Evolutionary conservation across 2,329 filamentous ascomycete species (phyloP).

Genomic region (Colletotrichum somersetense): DNA sequence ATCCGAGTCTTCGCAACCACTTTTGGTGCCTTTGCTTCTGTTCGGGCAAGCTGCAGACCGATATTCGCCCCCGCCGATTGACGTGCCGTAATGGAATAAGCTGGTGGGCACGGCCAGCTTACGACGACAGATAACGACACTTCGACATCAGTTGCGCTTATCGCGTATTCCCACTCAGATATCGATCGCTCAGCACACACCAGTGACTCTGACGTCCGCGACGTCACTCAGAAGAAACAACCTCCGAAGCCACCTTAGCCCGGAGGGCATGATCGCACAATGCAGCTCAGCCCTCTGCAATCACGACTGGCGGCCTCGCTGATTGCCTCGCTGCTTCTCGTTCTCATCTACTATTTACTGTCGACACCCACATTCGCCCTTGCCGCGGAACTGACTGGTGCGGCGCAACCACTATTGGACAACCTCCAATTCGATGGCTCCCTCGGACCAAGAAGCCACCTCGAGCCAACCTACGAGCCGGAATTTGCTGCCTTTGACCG

Average conservation of each 20-base stretch:
- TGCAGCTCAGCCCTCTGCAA: slow-evolving; percentile 77
- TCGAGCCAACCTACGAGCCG: slow-evolving; percentile 64
- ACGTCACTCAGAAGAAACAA: slow-evolving; percentile 10
- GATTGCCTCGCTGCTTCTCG: slow-evolving; percentile 69
- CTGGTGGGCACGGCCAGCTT: slow-evolving; percentile 24
- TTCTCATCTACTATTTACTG: slow-evolving; percentile 72
- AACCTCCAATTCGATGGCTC: slow-evolving; percentile 42
- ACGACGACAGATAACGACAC: slow-evolving; percentile 20
- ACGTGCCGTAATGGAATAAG: slow-evolving; percentile 31
- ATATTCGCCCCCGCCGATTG: slow-evolving; percentile 9
- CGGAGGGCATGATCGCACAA: slow-evolving; percentile 59
- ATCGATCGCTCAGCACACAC: not conserved
- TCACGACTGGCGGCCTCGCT: slow-evolving; percentile 78
- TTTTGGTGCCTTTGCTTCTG: slow-evolving; percentile 18
- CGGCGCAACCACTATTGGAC: slow-evolving; percentile 44
- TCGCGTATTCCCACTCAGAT: slow-evolving; percentile 8
- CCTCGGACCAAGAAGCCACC: slow-evolving; percentile 42
- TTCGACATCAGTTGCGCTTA: slow-evolving; percentile 19
- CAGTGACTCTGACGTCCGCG: slow-evolving; percentile 11
- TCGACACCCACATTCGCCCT: slow-evolving; percentile 71
- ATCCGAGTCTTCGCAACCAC: slow-evolving; percentile 8
- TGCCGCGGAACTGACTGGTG: slow-evolving; percentile 64
- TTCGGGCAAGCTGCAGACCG: slow-evolving; percentile 27
- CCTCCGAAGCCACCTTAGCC: slow-evolving; percentile 46
- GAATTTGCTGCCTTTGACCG: slow-evolving; percentile 72